A percentile compares a stretch with the other conserved stretches of the same genome.
phyloP scores from a whole-genome alignment of 345 rosid genomes.

The Crucihimalaya himalaica region DNA sequence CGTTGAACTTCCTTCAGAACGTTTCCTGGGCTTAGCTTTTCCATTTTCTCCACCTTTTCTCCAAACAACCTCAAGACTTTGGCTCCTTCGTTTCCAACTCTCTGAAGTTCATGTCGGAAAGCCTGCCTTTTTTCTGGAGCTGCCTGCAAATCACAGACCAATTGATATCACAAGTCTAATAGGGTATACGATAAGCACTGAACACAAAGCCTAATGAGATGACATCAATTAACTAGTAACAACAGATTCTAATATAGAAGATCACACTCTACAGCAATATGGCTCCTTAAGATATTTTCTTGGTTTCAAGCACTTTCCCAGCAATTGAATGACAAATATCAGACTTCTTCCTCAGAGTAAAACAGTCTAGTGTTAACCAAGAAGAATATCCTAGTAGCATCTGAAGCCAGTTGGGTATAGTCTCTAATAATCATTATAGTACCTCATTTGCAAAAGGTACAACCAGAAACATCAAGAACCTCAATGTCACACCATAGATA shows the following conservation, averaged over 20 bases:
- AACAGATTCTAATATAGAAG: neutral
- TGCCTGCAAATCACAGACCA: constrained; percentile 54
- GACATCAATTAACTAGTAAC: neutral
- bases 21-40: constrained; percentile 52
- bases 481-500: neutral
- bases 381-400: constrained; percentile 1
- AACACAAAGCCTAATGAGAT: neutral
- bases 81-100: constrained; percentile 60
- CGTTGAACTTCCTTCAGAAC: constrained; percentile 57
- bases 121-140: constrained; percentile 73
- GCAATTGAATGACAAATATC: neutral
- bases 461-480: constrained; percentile 6
- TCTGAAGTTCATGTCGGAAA: constrained; percentile 53
- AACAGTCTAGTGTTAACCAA: neutral
- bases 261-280: neutral
- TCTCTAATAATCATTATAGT: neutral
- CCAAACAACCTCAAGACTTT: constrained; percentile 56
- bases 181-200: neutral
- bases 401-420: neutral
- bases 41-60: constrained; percentile 53
- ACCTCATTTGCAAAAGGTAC: constrained; percentile 5
- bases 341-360: neutral
- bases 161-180: neutral
- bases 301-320: constrained; percentile 9
- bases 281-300: neutral